Evolutionary conservation across 73 alveolate genomes (phyloP), one percentile per base, ranked within the genome.

Genomic region (Breviolum minutum): DNA sequence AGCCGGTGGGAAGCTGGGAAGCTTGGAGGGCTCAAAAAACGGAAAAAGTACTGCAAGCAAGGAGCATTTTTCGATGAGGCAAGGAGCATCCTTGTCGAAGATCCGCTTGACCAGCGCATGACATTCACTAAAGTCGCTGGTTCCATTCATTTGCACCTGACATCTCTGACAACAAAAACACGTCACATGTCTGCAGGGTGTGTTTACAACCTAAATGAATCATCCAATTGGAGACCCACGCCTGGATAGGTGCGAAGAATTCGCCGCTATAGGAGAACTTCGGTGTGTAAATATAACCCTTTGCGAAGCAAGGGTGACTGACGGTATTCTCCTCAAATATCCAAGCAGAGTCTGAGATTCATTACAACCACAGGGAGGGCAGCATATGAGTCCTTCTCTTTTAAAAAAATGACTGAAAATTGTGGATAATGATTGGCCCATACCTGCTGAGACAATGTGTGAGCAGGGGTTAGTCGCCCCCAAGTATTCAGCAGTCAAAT

Each of bases 61-160:
- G 91, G 90, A 26, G 80, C 98, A 92, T 54, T n/a, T 84, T 70
- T 80, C 91, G 64, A 92, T 81, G 68, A 92, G 87, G 98, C 98
- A 92, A 5, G 98, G 90, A 8, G 98, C 98, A 16, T 92, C 90
- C 80, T 92, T 92, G 98, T 92, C 60, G 98, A 92, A 92, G 32
- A 92, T 76, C 8, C 98, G 86, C 98, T 27, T 92, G 48, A 73
- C 73, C 91, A 92, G 26, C 27, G 86, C 20, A 62, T 76, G 66
- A 64, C 98, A 92, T 20, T 62, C 91, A 24, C n/a, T 2, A 48
- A 92, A 92, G 66, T 92, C 91, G 71, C 98, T 74, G 60, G 98
- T 92, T 29, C 98, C 98, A 64, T 92, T 80, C 98, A 92, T 92
- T 30, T 60, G 12, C 63, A 92, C 98, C 98, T 92, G 29, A n/a